Evolutionary conservation across 768 basidiomycete species (phyloP).

Genomic region (Phanerochaete sordida): DNA sequence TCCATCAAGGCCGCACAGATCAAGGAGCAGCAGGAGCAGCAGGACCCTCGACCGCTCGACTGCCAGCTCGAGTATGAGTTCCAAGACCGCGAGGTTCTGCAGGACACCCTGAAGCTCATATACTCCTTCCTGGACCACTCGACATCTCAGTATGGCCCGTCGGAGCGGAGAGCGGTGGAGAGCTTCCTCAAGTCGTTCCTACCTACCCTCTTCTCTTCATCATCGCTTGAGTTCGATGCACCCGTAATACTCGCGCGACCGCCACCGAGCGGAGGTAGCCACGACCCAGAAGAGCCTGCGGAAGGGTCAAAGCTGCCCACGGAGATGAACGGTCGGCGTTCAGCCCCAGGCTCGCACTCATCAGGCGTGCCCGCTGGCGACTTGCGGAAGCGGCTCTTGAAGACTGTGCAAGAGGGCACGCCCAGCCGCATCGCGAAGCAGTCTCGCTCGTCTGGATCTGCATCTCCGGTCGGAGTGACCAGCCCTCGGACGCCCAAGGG

Average conservation of each 20-base stretch:
- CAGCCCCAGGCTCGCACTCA: conserved; percentile 25
- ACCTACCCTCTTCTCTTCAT: conserved; percentile 74
- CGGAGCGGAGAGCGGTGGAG: conserved; percentile 82
- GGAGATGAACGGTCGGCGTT: conserved; percentile 20
- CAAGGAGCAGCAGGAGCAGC: conserved; percentile 26
- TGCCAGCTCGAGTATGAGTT: conserved; percentile 80
- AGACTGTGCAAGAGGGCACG: conserved; percentile 64
- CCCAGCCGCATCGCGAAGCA: conserved; percentile 18
- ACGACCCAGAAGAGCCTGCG: conserved; percentile 22
- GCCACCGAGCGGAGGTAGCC: conserved; percentile 25
- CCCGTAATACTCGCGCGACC: conserved; percentile 36
- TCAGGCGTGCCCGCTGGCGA: conserved; percentile 59
- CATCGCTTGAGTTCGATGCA: conserved; percentile 62
- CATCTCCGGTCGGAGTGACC: conserved; percentile 30
- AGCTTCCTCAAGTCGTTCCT: conserved; percentile 82
- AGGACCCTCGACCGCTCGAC: conserved; percentile 38
- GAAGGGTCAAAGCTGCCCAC: conserved; percentile 22
- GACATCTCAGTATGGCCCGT: conserved; percentile 64
- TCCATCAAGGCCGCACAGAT: conserved; percentile 57
- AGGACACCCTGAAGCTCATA: conserved; percentile 87
- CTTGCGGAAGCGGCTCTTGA: conserved; percentile 75
- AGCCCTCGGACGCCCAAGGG: conserved; percentile 7
- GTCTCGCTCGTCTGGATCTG: conserved; percentile 26
- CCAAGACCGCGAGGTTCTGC: conserved; percentile 73
- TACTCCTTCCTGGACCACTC: conserved; percentile 87